phyloP scores from a whole-genome alignment of 164 flowering plant genomes.

The Hamamelis virginiana region DNA sequence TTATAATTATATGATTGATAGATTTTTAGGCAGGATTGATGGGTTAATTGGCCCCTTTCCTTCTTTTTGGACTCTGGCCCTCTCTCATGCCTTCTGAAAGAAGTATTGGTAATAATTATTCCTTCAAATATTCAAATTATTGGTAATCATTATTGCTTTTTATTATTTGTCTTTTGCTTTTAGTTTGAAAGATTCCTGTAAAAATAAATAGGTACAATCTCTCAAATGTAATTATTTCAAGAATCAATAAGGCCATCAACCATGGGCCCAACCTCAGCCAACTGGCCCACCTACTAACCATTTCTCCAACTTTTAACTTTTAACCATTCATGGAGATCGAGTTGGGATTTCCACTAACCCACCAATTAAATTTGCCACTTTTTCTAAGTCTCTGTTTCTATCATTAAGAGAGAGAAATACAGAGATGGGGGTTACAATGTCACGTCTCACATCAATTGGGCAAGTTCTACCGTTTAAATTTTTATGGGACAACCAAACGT shows the following conservation, averaged over 20 bases:
- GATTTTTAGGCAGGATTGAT: not conserved
- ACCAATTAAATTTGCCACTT: conserved; percentile 1
- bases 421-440: too few relatives aligned
- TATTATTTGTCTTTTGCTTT: not conserved
- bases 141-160: not conserved
- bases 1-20: not conserved
- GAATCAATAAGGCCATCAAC: not conserved
- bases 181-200: too few relatives aligned
- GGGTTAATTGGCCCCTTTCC: not conserved
- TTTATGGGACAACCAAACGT: too few relatives aligned
- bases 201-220: too few relatives aligned
- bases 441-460: too few relatives aligned
- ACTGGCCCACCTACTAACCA: not conserved
- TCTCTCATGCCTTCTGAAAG: not conserved
- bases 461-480: too few relatives aligned
- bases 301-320: not conserved
- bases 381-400: not conserved
- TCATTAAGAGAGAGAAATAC: not conserved
- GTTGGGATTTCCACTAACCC: not conserved
- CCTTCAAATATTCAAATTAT: not conserved
- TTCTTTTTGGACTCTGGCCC: not conserved
- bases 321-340: not conserved
- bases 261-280: not conserved
- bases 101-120: too few relatives aligned
- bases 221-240: not conserved